Base-by-base conservation (phyloP, 2,329 filamentous ascomycete species). In the Ophiocordyceps sinensis region DNA sequence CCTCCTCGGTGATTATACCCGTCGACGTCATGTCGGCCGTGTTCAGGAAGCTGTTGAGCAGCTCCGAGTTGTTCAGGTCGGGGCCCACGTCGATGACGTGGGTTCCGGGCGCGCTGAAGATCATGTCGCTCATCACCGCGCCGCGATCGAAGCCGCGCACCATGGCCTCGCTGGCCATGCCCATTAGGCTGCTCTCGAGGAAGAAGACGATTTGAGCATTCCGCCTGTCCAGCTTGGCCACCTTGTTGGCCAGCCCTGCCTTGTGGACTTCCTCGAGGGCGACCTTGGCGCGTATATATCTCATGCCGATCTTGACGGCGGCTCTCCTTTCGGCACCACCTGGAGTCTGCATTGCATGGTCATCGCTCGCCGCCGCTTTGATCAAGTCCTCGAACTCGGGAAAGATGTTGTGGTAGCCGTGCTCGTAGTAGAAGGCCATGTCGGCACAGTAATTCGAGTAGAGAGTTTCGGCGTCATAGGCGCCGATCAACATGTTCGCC, bases 371-470 rank as follows among this genome's bases (percentile, higher is more conserved):
- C n/a, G 41, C 49, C 28, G 32, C 43, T 3, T 47, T 36, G 14
- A 51, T 31, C 14, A 51, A 39, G 28, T 34, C 35, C 14, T 46
- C 43, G 11, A 50, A 21, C 17, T 42, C 42, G n/a, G 49, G 47
- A 31, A 47, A 51, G 21, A 50, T 41, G 17, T 46, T 38, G 40
- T 50, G 41, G 41, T 49, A 51, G n/a, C 47, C 46, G 39, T 51
- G 49, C 41, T 51, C 49, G 28, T 50, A 50, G 30, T 49, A 51
- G 36, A 51, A 50, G 29, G 21, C 47, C 47, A 51, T 50, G 37
- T 51, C 49, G 14, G 44, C 49, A 36, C 48, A 47, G 26, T 49
- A 48, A 36, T 51, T 51, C 39, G 49, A 51, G 40, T 50, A 50
- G 41, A 50, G 44, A 36, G 46, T 47, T 37, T 29, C 39, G 21